Percentiles rank a stretch among this genome's conserved stretches.
phyloP scores from a whole-genome alignment of 2,329 filamentous ascomycete species.

The Sarocladium oryzae region DNA sequence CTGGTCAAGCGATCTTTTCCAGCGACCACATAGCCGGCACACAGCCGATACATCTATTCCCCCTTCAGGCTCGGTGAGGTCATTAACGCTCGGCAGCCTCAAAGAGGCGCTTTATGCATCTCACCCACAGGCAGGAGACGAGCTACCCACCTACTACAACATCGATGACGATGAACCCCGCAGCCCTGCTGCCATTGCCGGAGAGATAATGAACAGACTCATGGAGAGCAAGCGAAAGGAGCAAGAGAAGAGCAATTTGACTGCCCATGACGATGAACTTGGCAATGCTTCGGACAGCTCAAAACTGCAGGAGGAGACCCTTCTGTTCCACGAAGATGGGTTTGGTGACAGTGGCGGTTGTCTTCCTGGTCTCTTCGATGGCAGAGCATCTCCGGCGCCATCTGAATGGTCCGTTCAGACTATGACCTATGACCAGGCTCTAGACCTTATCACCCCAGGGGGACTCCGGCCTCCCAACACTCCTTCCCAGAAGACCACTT shows the following conservation, averaged over 20 bases:
- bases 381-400: not conserved
- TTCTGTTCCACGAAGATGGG: conserved; percentile 20
- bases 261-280: not conserved
- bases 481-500: not conserved
- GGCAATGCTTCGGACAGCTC: not conserved
- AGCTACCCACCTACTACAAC: not conserved
- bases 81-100: not conserved
- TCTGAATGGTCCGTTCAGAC: conserved; percentile 5
- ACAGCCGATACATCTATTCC: conserved; percentile 39
- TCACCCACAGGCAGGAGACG: not conserved
- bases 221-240: conserved; percentile 1
- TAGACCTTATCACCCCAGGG: not conserved
- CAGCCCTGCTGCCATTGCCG: not conserved
- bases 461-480: conserved; percentile 4
- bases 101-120: not conserved
- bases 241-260: not conserved
- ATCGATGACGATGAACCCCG: not conserved
- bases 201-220: not conserved
- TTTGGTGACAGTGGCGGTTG: conserved; percentile 18
- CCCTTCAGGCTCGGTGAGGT: not conserved
- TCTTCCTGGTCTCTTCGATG: conserved; percentile 23
- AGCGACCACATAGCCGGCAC: conserved; percentile 33
- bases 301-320: conserved; percentile 13
- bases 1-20: conserved; percentile 33
- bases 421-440: conserved; percentile 3